Conservation (phyloP, 2,329 filamentous ascomycete genomes). For the Pyricularia sp. region DNA sequence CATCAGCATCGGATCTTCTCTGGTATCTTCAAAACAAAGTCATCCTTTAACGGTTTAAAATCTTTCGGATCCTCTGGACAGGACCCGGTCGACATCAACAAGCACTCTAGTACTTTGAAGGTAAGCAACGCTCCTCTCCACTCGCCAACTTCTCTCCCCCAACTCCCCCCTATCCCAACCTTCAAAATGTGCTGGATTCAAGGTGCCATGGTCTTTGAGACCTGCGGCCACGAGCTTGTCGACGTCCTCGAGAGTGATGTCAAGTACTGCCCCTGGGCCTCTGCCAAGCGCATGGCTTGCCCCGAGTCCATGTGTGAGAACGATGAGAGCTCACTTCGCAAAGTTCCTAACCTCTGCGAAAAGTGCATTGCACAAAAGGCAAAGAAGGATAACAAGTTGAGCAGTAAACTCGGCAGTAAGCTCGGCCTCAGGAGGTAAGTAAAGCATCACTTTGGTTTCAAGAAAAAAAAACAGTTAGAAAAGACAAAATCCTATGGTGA, state of each 20-base stretch:
- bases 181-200: constrained; percentile 3
- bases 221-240: constrained; percentile 1
- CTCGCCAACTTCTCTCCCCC: background rate
- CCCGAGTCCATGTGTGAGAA: constrained; percentile 3
- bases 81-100: background rate
- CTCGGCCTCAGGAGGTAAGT: background rate
- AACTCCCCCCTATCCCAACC: background rate
- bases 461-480: background rate
- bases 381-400: constrained; percentile 2
- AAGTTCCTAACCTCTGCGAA: background rate
- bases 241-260: background rate
- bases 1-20: background rate
- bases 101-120: background rate
- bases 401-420: constrained; percentile 2
- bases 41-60: background rate
- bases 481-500: background rate
- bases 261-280: constrained; percentile 5
- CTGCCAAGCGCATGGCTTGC: constrained; percentile 6
- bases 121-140: background rate
- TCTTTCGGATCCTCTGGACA: background rate
- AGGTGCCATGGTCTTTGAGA: background rate
- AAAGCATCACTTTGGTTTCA: background rate
- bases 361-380: background rate
- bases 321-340: background rate
- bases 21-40: background rate